A percentile compares a stretch with the other conserved stretches of the same genome.
phyloP scores from a whole-genome alignment of 192 early-diverging fungal genomes.

The Coemansia nantahalensis region DNA sequence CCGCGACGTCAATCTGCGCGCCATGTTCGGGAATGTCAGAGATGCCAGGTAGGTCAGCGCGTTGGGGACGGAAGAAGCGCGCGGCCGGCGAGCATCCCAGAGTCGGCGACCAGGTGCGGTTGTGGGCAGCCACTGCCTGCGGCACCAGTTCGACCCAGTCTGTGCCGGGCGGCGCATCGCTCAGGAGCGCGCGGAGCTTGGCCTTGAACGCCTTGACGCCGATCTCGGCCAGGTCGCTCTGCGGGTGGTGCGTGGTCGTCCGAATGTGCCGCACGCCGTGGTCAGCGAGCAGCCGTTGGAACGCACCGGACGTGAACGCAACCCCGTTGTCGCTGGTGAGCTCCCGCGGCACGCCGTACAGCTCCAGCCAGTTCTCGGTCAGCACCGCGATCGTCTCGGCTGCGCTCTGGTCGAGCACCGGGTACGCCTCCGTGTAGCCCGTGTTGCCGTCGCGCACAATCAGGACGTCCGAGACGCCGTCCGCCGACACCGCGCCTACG shows the following conservation, averaged over 20 bases:
- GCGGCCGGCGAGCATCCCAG: background rate
- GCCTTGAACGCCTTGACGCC: background rate
- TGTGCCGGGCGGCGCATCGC: background rate
- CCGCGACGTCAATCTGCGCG: background rate
- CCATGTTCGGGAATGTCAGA: background rate
- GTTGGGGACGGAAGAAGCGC: background rate
- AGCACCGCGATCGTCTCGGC: background rate
- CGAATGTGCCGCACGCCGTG: background rate
- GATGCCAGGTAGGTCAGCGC: background rate
- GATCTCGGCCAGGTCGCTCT: conserved; percentile 2
- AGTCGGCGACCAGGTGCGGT: background rate
- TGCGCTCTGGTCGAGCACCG: background rate
- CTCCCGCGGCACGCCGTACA: background rate
- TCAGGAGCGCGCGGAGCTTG: background rate
- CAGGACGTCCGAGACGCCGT: background rate
- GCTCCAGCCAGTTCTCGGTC: background rate
- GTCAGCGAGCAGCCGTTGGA: background rate
- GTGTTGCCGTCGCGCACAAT: conserved; percentile 2
- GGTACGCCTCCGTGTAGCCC: background rate
- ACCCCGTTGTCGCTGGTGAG: background rate
- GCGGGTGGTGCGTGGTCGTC: background rate
- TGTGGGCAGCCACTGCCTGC: background rate
- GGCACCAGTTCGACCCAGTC: background rate
- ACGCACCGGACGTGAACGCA: background rate
- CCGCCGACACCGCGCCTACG: background rate